Conservation (phyloP, 2,329 filamentous ascomycete species). For the Sporothrix sp. region DNA sequence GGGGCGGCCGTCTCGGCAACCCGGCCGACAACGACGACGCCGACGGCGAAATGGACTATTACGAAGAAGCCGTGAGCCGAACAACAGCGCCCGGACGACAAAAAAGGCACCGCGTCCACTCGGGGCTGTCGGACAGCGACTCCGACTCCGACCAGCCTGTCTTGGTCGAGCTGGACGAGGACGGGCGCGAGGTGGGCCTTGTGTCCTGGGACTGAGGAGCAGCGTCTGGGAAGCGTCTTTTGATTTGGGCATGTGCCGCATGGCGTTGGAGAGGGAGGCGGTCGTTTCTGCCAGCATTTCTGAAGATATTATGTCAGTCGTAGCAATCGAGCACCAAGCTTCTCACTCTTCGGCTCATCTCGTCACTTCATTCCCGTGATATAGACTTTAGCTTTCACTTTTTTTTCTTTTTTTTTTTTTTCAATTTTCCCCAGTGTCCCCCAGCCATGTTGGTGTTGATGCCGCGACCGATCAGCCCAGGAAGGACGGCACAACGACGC, state of each 20-base stretch:
- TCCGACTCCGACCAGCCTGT: slow-evolving; percentile 40
- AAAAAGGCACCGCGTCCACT: neutral
- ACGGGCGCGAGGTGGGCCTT: slow-evolving; percentile 41
- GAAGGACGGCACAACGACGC: slow-evolving; percentile 7
- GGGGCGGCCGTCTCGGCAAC: neutral
- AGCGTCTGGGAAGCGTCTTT: neutral
- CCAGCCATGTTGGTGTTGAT: no score
- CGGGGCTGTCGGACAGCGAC: slow-evolving; percentile 14
- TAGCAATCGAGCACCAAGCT: no score
- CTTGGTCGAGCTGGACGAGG: slow-evolving; percentile 42
- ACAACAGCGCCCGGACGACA: neutral
- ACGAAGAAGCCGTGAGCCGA: slow-evolving; percentile 1
- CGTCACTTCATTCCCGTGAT: no score
- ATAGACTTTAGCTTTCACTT: no score
- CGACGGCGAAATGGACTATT: slow-evolving; percentile 7
- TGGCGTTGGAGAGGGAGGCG: no score
- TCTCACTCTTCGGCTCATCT: no score
- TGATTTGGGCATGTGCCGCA: no score
- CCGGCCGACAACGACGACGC: slow-evolving; percentile 1
- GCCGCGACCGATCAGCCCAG: no score
- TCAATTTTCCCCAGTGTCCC: no score
- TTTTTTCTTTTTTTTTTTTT: no score
- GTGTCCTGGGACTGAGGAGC: slow-evolving; percentile 34
- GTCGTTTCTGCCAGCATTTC: no score
- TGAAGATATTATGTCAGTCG: no score